Evolutionary conservation across 306 rosid species (phyloP), one percentile per base, ranked within the genome.

Genomic region (Lathyrus oleraceus): DNA sequence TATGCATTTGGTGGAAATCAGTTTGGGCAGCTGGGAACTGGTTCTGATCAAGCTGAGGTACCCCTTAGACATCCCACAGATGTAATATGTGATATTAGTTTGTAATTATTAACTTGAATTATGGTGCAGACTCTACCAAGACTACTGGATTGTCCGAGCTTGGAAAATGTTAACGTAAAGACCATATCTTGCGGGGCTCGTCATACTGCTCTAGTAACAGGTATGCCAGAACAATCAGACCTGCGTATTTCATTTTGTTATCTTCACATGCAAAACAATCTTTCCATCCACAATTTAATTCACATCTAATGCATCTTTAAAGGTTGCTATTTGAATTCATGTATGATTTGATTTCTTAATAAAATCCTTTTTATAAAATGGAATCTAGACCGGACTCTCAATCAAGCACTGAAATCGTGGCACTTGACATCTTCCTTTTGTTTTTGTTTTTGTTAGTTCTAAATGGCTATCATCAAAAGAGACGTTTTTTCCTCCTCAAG

Each of bases 1-100:
- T 93, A 88, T 76, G 73, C 96, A 63, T 93, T 93, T 84, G 98
- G 97, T 3, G 94, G 98, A 23, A 93, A 93, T 74, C 97, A 93
- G 71, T 93, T 93, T 82, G 97, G 98, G 67, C 96, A 93, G 87
- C 85, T 93, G 71, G 98, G 98, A 77, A 93, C 98, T 19, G 97
- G 97, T 60, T 71, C 82, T 28, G 97, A 87, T 51, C 90, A 93
- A 78, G 91, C 97, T 14, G 97, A 90, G 98, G 96, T 93, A 80
- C 48, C 51, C 16, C 40, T 62, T 66, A 51, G 70, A 40, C 70
- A 72, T 64, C 47, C 35, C 32, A 27, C 61, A 42, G 38, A 40
- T 71, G 17, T 44, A 60, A 15, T 72, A 23, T 68, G 54, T 58
- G 72, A 57, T 71, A 67, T 16, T 72, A 51, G 42, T 38, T 68